Conservation (phyloP, 768 basidiomycete genomes). For the Wakefieldia striispora region DNA sequence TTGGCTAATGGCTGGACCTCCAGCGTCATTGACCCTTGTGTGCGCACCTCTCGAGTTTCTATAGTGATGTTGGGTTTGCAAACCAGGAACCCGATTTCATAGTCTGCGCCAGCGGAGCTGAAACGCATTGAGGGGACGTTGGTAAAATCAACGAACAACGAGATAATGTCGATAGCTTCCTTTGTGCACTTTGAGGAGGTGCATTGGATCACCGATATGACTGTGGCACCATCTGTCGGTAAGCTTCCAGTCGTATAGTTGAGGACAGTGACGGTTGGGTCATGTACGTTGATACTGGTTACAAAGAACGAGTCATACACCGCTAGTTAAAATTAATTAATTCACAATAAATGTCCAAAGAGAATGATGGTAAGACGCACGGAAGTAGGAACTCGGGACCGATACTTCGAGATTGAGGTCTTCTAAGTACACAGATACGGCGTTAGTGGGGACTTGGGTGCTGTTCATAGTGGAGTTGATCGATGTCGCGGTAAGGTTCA, state of each 20-base stretch:
- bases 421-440: constrained; percentile 8
- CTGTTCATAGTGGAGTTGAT: constrained; percentile 19
- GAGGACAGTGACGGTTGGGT: constrained; percentile 11
- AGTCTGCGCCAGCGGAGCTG: constrained; percentile 12
- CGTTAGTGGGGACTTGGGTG: neutral
- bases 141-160: constrained; percentile 13
- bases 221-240: constrained; percentile 14
- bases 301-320: constrained; percentile 4
- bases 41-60: constrained; percentile 21
- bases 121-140: constrained; percentile 10
- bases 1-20: constrained; percentile 7
- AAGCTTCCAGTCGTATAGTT: constrained; percentile 16
- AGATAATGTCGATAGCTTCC: constrained; percentile 5
- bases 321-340: constrained; percentile 1
- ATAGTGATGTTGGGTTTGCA: constrained; percentile 24
- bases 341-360: too few species aligned
- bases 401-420: constrained; percentile 8
- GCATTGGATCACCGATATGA: constrained; percentile 17
- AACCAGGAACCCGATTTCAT: constrained; percentile 18
- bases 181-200: constrained; percentile 8
- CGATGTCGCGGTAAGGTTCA: constrained; percentile 13
- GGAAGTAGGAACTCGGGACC: constrained; percentile 16
- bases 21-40: constrained; percentile 12
- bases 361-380: constrained; percentile 3
- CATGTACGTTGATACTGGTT: constrained; percentile 13